Evolutionary conservation across 495 filamentous ascomycete genomes (phyloP).

Genomic region (Pseudotulostoma volvatum): DNA sequence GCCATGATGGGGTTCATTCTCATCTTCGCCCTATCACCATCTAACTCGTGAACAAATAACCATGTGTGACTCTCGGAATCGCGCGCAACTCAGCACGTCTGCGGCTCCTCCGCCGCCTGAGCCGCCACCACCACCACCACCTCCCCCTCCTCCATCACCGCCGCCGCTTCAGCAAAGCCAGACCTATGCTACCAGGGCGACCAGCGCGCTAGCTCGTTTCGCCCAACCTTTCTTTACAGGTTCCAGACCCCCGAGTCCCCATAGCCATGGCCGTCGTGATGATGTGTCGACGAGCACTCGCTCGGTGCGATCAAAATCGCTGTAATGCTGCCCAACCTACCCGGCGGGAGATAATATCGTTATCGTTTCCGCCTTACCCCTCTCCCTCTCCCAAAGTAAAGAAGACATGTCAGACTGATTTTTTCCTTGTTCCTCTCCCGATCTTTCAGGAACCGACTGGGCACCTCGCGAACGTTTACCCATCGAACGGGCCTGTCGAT

Average conservation of each 20-base stretch:
- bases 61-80: background rate
- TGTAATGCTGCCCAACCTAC: slow-evolving; percentile 12
- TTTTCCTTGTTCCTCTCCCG: background rate
- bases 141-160: slow-evolving; percentile 35
- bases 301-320: slow-evolving; percentile 27
- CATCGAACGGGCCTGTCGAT: slow-evolving; percentile 61
- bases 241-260: slow-evolving; percentile 30
- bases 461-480: slow-evolving; percentile 53
- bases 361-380: slow-evolving; percentile 1
- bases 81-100: slow-evolving; percentile 20
- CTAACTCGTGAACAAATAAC: too few species aligned
- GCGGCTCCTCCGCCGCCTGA: slow-evolving; percentile 15
- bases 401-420: background rate
- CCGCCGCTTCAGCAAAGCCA: slow-evolving; percentile 30
- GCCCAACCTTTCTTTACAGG: slow-evolving; percentile 40
- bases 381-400: slow-evolving; percentile 1
- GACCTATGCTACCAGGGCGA: slow-evolving; percentile 33
- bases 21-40: too few species aligned
- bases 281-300: slow-evolving; percentile 19
- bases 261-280: slow-evolving; percentile 8
- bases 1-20: slow-evolving; percentile 6
- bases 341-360: slow-evolving; percentile 2
- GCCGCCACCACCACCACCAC: slow-evolving; percentile 11
- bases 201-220: slow-evolving; percentile 39
- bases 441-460: slow-evolving; percentile 30